Evolutionary conservation across 257 asterid genomes (phyloP).

Genomic region (Solanum etuberosum): DNA sequence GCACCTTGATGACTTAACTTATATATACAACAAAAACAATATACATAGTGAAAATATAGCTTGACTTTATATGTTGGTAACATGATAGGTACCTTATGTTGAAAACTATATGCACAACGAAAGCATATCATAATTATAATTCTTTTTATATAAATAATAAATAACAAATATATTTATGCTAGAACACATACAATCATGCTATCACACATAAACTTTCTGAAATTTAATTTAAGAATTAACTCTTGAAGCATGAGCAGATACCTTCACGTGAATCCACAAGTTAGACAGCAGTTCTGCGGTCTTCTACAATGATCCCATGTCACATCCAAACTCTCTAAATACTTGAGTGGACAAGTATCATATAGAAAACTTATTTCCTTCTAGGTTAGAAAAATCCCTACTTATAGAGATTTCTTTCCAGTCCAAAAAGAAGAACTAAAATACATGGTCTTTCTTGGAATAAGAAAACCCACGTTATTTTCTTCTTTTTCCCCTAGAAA

Average conservation of each 20-base stretch:
- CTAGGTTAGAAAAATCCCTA: background rate
- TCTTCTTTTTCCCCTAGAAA: background rate
- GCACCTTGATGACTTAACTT: background rate
- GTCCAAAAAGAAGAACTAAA: background rate
- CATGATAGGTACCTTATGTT: too few relatives aligned
- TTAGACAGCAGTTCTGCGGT: too few relatives aligned
- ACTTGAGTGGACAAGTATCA: background rate
- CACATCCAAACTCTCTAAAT: background rate
- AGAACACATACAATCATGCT: background rate
- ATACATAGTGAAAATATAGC: background rate
- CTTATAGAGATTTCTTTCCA: background rate
- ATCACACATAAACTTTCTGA: background rate
- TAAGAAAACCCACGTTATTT: background rate
- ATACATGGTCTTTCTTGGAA: background rate
- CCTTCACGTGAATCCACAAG: background rate
- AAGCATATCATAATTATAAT: background rate
- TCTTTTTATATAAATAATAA: too few relatives aligned
- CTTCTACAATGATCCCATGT: background rate
- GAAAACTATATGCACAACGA: background rate
- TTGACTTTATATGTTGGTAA: background rate
- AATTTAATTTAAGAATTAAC: too few relatives aligned
- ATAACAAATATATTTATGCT: background rate
- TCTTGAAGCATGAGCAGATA: background rate
- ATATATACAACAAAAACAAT: background rate
- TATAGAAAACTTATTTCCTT: background rate